phyloP scores from a whole-genome alignment of 129 eudicot genomes.

The Flaveria bidentis region DNA sequence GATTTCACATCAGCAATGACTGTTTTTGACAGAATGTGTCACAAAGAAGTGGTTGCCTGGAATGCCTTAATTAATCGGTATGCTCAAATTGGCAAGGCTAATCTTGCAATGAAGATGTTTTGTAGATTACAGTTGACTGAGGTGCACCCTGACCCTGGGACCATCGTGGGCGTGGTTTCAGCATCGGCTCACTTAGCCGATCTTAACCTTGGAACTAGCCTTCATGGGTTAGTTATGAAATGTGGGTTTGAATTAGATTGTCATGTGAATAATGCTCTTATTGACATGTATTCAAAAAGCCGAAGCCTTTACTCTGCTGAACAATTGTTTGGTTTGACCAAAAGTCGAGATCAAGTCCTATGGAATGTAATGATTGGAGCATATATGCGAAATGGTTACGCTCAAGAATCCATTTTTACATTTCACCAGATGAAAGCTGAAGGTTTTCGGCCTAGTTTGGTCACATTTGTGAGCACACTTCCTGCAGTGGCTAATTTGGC shows the following conservation, averaged over 20 bases:
- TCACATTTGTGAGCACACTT: constrained; percentile 64
- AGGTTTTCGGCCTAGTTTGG: constrained; percentile 50
- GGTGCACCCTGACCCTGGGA: constrained; percentile 55
- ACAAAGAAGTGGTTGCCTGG: constrained; percentile 64
- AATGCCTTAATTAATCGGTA: constrained; percentile 63
- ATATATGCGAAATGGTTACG: constrained; percentile 40
- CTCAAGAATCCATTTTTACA: constrained; percentile 46
- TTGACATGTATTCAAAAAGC: constrained; percentile 76
- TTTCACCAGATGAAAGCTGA: constrained; percentile 53
- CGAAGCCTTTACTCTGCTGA: constrained; percentile 54
- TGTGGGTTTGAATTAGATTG: constrained; percentile 57
- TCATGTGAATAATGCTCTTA: constrained; percentile 61
- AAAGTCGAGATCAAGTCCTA: constrained; percentile 44
- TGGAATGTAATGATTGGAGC: constrained; percentile 73
- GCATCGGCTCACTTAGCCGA: constrained; percentile 52
- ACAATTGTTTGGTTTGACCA: constrained; percentile 43
- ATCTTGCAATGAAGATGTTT: constrained; percentile 45
- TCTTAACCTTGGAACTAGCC: constrained; percentile 44
- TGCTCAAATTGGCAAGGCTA: constrained; percentile 53
- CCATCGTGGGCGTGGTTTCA: constrained; percentile 55
- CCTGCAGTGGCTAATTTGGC: constrained; percentile 58
- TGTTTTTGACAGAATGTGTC: constrained; percentile 47
- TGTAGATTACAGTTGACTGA: constrained; percentile 39
- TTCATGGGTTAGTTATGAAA: constrained; percentile 54
- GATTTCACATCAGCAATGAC: constrained; percentile 38